Evolutionary conservation across 2,329 filamentous ascomycete genomes (phyloP).

Genomic region (Aspergillus sp.): DNA sequence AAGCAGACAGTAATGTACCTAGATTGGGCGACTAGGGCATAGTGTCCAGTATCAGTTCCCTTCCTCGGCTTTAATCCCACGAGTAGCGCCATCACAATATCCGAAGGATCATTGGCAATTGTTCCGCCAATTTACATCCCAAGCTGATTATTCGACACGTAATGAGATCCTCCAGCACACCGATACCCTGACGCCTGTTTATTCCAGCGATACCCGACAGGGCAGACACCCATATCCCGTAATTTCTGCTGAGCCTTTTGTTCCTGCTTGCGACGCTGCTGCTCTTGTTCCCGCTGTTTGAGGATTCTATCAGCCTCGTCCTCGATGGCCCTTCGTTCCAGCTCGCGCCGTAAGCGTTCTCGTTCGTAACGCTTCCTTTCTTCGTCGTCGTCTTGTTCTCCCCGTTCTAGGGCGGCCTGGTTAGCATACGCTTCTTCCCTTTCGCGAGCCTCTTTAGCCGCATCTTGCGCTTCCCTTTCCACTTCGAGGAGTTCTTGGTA

Average conservation of each 20-base stretch:
- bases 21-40: too few relatives aligned
- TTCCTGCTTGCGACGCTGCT: conserved; percentile 32
- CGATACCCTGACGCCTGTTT: conserved; percentile 51
- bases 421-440: neutral
- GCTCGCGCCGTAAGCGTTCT: conserved; percentile 11
- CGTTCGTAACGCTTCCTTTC: conserved; percentile 25
- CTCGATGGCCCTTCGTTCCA: conserved; percentile 20
- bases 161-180: conserved; percentile 56
- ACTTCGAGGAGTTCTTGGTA: neutral
- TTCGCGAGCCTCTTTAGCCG: neutral
- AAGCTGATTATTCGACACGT: conserved; percentile 31
- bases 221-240: conserved; percentile 48
- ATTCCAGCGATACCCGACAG: conserved; percentile 53
- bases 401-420: conserved; percentile 1
- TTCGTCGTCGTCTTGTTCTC: conserved; percentile 6
- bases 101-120: neutral
- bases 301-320: conserved; percentile 33
- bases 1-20: too few relatives aligned
- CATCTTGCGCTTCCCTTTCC: neutral
- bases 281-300: conserved; percentile 28
- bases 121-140: neutral
- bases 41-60: too few relatives aligned
- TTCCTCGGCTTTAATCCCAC: neutral
- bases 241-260: conserved; percentile 42
- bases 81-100: neutral